These are phyloP conservation scores for Pythium vanterpoolii DNA, from an alignment of 352 stramenopile species.

Conservation along the genomic window DNA sequence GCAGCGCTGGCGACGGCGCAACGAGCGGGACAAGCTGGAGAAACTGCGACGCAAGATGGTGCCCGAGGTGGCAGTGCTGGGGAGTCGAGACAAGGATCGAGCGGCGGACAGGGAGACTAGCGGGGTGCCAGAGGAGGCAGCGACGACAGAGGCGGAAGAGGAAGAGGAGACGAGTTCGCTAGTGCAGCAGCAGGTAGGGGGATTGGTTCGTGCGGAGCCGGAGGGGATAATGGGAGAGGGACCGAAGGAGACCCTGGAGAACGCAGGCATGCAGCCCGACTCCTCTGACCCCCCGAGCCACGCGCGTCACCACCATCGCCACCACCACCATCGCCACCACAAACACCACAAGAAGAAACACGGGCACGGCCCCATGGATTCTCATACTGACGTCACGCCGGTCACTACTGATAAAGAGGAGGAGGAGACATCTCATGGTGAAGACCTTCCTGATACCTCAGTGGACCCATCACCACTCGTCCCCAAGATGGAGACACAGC, in stretches of 20 bases:
- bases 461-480: neutral
- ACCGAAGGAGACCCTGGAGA: neutral
- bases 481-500: constrained; percentile 10
- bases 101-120: neutral
- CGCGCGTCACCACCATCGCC: neutral
- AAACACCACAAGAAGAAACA: constrained; percentile 14
- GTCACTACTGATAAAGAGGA: neutral
- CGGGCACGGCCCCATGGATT: constrained; percentile 14
- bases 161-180: neutral
- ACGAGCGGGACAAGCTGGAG: constrained; percentile 12
- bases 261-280: too few relatives aligned
- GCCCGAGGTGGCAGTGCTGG: constrained; percentile 14
- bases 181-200: neutral
- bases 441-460: neutral
- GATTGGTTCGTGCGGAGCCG: neutral
- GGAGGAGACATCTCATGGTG: neutral
- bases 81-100: neutral
- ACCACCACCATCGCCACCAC: constrained; percentile 3
- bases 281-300: neutral
- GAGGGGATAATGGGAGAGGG: neutral
- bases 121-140: neutral
- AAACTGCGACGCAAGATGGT: constrained; percentile 22
- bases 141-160: neutral
- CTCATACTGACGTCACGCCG: neutral
- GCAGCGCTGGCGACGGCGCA: constrained; percentile 46